Base-by-base conservation (phyloP, 768 basidiomycete genomes). In the Lactarius hatsudake region DNA sequence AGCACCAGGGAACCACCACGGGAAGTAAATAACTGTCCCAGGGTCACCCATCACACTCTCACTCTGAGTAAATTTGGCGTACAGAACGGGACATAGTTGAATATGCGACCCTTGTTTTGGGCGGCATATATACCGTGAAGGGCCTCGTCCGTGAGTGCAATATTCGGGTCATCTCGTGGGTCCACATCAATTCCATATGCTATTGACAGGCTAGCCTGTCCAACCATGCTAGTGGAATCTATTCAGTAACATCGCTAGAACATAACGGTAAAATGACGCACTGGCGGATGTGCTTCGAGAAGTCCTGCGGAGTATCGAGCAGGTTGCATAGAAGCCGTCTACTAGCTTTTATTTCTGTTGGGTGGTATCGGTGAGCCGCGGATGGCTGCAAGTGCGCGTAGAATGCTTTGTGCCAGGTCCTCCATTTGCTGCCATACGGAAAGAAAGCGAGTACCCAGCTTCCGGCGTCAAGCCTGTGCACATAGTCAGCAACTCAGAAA, bases 161-260 rank as follows among this genome's bases (percentile, higher is more conserved):
- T 75, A 68, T 79, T 81, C 3, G 83, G 81, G 69, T 86, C 85
- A 61, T 80, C 72, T 17, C 72, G 59, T 0, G 79, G 73, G 36
- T 75, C 64, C 10, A 81, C 75, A 15, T 79, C 72, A n/a, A 84
- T 75, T 0, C 84, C 85, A 68, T 86, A 85, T 0, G 81, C 78
- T 8, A 83, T 65, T 0, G 76, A 77, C 59, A 84, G 70, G 23
- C 79, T 72, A 34, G 79, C 72, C n/a, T 77, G 74, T 10, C 76
- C 81, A 0, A 79, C 72, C 69, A 79, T 57, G 26, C 61, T 69
- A 38, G 43, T 26, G 53, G 12, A 23, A 45, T 51, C 30, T 20
- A 12, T 18, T 57, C n/a, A 57, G 26, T 40, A 54, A n/a, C 43
- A 17, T 65, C 42, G 28, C 61, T 36, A 55, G 20, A 30, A 32